A percentile compares a stretch with the other conserved stretches of the same genome.
Conservation (phyloP, 345 rosid species). For the Corchorus olitorius region DNA sequence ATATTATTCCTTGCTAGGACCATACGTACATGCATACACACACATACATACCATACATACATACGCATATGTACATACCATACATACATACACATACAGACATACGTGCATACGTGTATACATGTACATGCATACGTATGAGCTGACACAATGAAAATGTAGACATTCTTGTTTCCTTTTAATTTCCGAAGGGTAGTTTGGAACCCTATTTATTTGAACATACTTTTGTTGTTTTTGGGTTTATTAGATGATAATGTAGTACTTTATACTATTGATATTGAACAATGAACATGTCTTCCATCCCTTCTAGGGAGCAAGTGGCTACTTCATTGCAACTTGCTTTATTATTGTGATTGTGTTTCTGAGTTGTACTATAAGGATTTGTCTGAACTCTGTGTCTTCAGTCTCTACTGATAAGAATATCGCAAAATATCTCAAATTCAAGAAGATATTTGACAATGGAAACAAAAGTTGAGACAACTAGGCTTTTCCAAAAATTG, state of each 20-base stretch:
- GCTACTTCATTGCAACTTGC: neutral
- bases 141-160: neutral
- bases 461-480: no score
- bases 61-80: neutral
- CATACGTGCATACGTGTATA: neutral
- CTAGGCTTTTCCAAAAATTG: neutral
- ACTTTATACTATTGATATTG: neutral
- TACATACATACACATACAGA: constrained; percentile 31
- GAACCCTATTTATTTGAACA: no score
- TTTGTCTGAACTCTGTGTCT: neutral
- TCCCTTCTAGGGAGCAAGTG: neutral
- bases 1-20: neutral
- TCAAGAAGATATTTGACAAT: no score
- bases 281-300: neutral
- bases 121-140: constrained; percentile 30
- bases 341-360: neutral
- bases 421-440: neutral
- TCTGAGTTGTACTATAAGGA: neutral
- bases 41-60: neutral
- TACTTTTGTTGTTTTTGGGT: no score
- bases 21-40: neutral
- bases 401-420: neutral
- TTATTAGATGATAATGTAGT: neutral
- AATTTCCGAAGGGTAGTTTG: no score
- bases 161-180: neutral